Percentiles rank a stretch among this genome's conserved stretches.
These are phyloP conservation scores for Trifolium dubium DNA, from an alignment of 306 rosid species.

Conservation along the genomic window DNA sequence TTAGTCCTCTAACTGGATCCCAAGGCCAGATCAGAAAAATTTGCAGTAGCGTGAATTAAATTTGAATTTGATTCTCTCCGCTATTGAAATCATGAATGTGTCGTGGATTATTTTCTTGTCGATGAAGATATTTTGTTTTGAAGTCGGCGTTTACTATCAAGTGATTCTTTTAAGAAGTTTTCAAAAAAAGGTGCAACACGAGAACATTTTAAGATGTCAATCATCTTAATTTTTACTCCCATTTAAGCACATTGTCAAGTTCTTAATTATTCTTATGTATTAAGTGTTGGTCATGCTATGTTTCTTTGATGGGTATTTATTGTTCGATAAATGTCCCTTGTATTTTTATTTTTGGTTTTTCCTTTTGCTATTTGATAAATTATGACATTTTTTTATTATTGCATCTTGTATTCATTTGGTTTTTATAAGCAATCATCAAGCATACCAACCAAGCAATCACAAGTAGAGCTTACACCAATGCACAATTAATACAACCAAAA, in stretches of 20 bases:
- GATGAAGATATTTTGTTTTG: neutral
- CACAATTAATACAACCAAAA: too few species aligned
- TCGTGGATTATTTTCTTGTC: neutral
- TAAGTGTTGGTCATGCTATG: neutral
- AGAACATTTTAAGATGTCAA: neutral
- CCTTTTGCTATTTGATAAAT: too few species aligned
- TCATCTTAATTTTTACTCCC: too few species aligned
- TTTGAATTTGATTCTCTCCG: neutral
- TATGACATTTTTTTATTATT: neutral
- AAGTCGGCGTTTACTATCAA: neutral
- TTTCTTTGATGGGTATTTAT: neutral
- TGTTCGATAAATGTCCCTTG: neutral
- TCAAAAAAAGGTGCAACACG: neutral
- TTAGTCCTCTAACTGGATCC: conserved; percentile 51
- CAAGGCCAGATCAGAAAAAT: conserved; percentile 52
- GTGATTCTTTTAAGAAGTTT: neutral
- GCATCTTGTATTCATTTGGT: neutral
- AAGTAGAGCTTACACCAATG: too few species aligned
- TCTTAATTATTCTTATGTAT: neutral
- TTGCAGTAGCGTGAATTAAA: conserved; percentile 48
- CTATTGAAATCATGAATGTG: neutral
- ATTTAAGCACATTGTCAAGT: neutral
- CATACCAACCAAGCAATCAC: too few species aligned
- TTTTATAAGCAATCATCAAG: too few species aligned
- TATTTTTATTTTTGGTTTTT: too few species aligned